Conservation (phyloP, 805 yeast genomes). For the Barnettozyma vustinii region DNA sequence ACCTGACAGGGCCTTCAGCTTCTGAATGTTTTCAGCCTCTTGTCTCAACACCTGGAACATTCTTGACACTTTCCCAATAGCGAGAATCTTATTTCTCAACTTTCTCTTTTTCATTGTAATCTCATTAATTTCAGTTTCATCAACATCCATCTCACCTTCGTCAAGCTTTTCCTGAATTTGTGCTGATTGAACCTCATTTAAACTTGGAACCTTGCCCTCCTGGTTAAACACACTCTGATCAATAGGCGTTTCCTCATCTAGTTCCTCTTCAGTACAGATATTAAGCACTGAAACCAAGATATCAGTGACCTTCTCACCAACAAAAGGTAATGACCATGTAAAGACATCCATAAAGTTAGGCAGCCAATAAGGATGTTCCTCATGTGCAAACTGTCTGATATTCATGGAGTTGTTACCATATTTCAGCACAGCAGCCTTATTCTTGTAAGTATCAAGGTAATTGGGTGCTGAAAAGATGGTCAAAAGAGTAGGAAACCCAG, state of each 20-base stretch:
- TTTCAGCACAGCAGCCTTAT: constrained; percentile 91
- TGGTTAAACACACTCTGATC: constrained; percentile 20
- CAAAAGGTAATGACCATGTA: constrained; percentile 96
- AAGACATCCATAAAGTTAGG: constrained; percentile 97
- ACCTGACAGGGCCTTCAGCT: constrained; percentile 64
- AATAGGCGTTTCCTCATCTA: constrained; percentile 65
- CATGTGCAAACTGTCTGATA: constrained; percentile 86
- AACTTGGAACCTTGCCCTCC: not conserved
- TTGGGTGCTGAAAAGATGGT: constrained; percentile 96
- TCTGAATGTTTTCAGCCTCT: constrained; percentile 81
- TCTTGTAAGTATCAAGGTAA: constrained; percentile 85
- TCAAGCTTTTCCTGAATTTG: constrained; percentile 26
- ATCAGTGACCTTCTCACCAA: constrained; percentile 93
- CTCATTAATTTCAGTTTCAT: constrained; percentile 17
- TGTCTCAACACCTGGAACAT: constrained; percentile 87
- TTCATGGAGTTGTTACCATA: constrained; percentile 92
- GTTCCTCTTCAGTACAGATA: constrained; percentile 92
- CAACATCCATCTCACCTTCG: not conserved
- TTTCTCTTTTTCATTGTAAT: constrained; percentile 41
- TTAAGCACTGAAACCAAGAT: constrained; percentile 86
- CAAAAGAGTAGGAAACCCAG: constrained; percentile 85
- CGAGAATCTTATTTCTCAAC: constrained; percentile 80
- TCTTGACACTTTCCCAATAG: constrained; percentile 92
- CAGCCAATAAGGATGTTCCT: constrained; percentile 95
- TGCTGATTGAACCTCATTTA: not conserved